Base-by-base conservation (phyloP, 805 yeast genomes). In the Yamadazyma scolyti region DNA sequence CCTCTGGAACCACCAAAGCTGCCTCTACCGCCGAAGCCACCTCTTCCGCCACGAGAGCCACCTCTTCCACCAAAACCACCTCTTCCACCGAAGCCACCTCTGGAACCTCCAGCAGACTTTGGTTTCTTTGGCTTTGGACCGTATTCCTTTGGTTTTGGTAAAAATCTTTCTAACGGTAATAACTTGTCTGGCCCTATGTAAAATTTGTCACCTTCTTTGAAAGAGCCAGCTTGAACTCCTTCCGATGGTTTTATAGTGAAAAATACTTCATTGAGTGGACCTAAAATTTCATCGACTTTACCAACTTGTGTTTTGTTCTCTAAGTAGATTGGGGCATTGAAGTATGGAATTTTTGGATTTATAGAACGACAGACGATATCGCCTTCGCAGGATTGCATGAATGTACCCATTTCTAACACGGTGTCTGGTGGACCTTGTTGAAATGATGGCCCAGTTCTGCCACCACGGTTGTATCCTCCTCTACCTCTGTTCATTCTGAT, bases 261-360 rank as follows among this genome's bases (percentile, higher is more conserved):
- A 58, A 75, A 90, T n/a, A 93, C 97, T 65, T 93, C 98, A 58
- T 93, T 93, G 57, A 93, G 67, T 28, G 98, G 97, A 30, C 99
- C 99, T 47, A 93, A 74, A 42, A 93, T 93, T 71, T 93, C 99
- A 59, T 93, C 99, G 37, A 93, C 95, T 62, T 93, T 93, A 51
- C 99, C 99, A 28, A 93, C 80, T 56, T 83, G 93, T 16, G 95
- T 82, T 65, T 93, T 93, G 73, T 93, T 90, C 60, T 93, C 97
- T 48, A 93, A 74, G 61, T 82, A 93, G 50, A 93, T 89, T 57
- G 98, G 98, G 16, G 99, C 99, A 66, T 93, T 93, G 76, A 93
- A 93, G 62, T 90, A 93, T 52, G 99, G 98, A 47, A 93, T 73
- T 70, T 90, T 90, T 36, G 87, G 79, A 60, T 93, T 93, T 52